Conservation (phyloP, 768 basidiomycete species). For the Psilocybe cyanescens region DNA sequence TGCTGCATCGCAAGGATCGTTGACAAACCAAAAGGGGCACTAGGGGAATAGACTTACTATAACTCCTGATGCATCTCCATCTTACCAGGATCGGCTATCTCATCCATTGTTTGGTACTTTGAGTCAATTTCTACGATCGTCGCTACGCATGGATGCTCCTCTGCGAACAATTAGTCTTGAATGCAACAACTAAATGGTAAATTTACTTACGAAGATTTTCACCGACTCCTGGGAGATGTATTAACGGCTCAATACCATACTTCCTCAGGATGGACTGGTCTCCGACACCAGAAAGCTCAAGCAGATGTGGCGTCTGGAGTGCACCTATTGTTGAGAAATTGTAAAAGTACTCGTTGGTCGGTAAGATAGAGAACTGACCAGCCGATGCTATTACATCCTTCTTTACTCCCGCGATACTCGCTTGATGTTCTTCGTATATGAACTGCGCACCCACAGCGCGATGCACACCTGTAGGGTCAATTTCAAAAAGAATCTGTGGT, state of each 20-base stretch:
- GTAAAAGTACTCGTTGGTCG: background rate
- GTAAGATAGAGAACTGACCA: conserved; percentile 1
- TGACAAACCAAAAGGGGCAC: background rate
- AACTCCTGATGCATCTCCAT: conserved; percentile 3
- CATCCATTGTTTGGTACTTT: conserved; percentile 10
- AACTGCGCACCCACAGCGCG: conserved; percentile 5
- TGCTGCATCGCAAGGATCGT: background rate
- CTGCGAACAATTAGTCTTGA: background rate
- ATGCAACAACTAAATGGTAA: background rate
- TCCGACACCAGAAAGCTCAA: conserved; percentile 8
- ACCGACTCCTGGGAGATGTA: conserved; percentile 6
- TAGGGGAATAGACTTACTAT: conserved; percentile 5
- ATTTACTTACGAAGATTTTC: background rate
- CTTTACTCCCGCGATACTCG: conserved; percentile 1
- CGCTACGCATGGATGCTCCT: background rate
- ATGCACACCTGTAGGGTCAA: background rate
- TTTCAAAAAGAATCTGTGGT: background rate
- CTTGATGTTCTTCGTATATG: background rate
- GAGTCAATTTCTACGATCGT: conserved; percentile 7
- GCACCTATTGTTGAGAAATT: background rate
- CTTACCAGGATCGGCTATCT: background rate
- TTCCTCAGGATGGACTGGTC: background rate
- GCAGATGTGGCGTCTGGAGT: background rate
- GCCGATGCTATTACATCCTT: conserved; percentile 12
- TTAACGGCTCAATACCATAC: background rate